Evolutionary conservation across 768 basidiomycete genomes (phyloP).

Genomic region (Leccinum boreale): DNA sequence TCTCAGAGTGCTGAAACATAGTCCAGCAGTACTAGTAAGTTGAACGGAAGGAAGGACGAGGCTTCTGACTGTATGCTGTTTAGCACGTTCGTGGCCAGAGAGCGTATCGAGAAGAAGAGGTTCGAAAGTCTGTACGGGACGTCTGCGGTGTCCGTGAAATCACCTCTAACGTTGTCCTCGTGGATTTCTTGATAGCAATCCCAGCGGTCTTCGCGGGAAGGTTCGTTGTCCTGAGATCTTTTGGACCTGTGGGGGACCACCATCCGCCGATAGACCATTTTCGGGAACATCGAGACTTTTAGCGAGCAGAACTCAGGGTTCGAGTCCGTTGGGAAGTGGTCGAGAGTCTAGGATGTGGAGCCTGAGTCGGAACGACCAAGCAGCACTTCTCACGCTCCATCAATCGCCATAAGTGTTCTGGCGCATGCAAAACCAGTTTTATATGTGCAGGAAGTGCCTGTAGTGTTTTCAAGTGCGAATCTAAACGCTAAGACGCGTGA

Average conservation of each 20-base stretch:
- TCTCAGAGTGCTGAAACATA: slow-evolving; percentile 60
- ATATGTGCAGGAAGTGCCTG: slow-evolving; percentile 85
- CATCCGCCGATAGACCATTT: slow-evolving; percentile 39
- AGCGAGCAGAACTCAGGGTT: slow-evolving; percentile 45
- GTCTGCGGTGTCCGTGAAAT: slow-evolving; percentile 57
- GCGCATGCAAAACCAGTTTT: slow-evolving; percentile 84
- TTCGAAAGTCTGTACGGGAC: slow-evolving; percentile 56
- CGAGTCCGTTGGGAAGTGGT: slow-evolving; percentile 72
- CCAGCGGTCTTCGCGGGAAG: slow-evolving; percentile 34
- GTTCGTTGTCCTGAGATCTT: background rate
- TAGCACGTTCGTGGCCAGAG: slow-evolving; percentile 55
- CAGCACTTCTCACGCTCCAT: slow-evolving; percentile 81
- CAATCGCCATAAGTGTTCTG: slow-evolving; percentile 87
- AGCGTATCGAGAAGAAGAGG: slow-evolving; percentile 29
- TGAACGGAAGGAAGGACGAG: slow-evolving; percentile 18
- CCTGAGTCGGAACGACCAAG: slow-evolving; percentile 83
- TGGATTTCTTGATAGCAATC: slow-evolving; percentile 52
- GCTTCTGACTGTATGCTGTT: slow-evolving; percentile 59
- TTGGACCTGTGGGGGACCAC: slow-evolving; percentile 22
- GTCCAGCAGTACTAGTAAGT: slow-evolving; percentile 41
- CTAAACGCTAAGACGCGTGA: slow-evolving; percentile 32
- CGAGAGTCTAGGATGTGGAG: slow-evolving; percentile 88
- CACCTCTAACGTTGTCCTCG: slow-evolving; percentile 50
- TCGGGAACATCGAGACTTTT: slow-evolving; percentile 11
- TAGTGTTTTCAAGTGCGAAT: slow-evolving; percentile 62